A percentile compares a stretch with the other conserved stretches of the same genome.
phyloP scores from a whole-genome alignment of 306 rosid genomes.

The Mucuna pruriens region DNA sequence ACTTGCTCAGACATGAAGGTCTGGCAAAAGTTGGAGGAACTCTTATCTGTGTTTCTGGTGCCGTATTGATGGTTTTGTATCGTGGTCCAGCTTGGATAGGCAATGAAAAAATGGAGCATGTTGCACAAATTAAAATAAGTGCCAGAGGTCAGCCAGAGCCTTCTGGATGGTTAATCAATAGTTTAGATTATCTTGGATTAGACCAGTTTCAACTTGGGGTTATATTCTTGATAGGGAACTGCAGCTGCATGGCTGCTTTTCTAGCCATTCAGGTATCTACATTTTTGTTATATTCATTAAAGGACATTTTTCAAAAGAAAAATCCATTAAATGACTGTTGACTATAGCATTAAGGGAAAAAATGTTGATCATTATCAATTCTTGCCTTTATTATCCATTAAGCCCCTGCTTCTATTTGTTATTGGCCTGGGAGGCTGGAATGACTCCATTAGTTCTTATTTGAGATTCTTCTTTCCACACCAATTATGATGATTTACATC shows the following conservation, averaged over 20 bases:
- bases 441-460: background rate
- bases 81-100: slow-evolving; percentile 83
- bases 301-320: background rate
- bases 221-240: slow-evolving; percentile 79
- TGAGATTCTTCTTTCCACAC: background rate
- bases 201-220: slow-evolving; percentile 81
- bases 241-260: slow-evolving; percentile 90
- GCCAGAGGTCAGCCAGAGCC: slow-evolving; percentile 78
- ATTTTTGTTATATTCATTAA: slow-evolving; percentile 10
- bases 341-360: background rate
- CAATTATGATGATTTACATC: background rate
- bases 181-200: slow-evolving; percentile 59
- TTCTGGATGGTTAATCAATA: slow-evolving; percentile 67
- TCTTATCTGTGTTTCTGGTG: slow-evolving; percentile 77
- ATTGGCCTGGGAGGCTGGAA: background rate
- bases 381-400: background rate
- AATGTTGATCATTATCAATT: background rate
- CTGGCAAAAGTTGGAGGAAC: slow-evolving; percentile 85
- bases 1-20: slow-evolving; percentile 73
- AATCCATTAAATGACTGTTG: background rate
- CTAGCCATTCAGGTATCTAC: slow-evolving; percentile 77
- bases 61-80: slow-evolving; percentile 77
- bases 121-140: slow-evolving; percentile 50
- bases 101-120: slow-evolving; percentile 39
- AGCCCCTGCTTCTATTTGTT: background rate